Evolutionary conservation across 495 filamentous ascomycete genomes (phyloP), one percentile per base, ranked within the genome.

Genomic region (Tuber melanosporum): DNA sequence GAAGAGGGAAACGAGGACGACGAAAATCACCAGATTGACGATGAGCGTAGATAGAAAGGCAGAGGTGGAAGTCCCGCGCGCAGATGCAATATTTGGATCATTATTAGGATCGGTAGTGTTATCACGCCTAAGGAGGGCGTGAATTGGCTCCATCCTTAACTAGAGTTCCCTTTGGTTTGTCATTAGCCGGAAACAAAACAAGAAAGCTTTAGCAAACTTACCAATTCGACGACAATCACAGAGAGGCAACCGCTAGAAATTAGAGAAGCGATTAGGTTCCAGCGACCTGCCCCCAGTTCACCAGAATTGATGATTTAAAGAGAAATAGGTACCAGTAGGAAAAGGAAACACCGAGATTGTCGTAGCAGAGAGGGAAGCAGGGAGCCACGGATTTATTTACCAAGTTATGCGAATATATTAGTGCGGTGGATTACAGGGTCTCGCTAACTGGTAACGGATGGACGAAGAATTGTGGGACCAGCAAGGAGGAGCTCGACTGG

Each of bases 21-120:
- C 84, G 14, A 93, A 90, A 80, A 91, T 82, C n/a, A 92, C 76
- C 22, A 89, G 82, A 62, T 91, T 88, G 22, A 94, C 93, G 17
- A 89, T 86, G 47, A 98, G 85, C 22, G 93, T 95, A 69, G 90
- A 87, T 77, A 96, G 71, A 79, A 97, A 85, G 47, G 87, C 87
- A 52, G 88, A 89, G 22, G 86, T 76, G 19, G 82, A 79, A 52
- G 79, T 75, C 14, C 71, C 74, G 19, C 76, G 75, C 44, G 82
- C 82, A 70, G 79, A 82, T n/a, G 75, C 82, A 26, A 83, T 77
- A 52, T 83, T 83, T 19, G 32, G 39, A 57, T 83, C 82, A 26
- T 76, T 74, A 17, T 76, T 77, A 46, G 71, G 71, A 62, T 78
- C 47, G 36, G 77, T 57, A 26, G 66, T 73, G 22, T 57, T 20